Conservation (phyloP, 208 protist species). For the Angomonas deanei region DNA sequence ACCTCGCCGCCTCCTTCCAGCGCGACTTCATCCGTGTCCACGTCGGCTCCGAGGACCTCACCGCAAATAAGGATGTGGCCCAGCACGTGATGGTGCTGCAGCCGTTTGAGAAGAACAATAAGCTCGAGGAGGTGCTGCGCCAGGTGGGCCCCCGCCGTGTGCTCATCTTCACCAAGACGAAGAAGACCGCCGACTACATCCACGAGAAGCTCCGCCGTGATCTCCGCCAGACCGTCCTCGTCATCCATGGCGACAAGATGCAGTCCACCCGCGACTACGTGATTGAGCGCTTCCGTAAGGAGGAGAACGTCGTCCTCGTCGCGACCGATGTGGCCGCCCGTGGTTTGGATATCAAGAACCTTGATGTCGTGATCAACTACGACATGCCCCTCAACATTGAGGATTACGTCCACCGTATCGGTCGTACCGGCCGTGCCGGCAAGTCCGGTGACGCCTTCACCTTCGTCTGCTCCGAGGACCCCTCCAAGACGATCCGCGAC, state of each 20-base stretch:
- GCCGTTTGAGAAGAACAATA: slow-evolving; percentile 68
- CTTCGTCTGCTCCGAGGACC: slow-evolving; percentile 65
- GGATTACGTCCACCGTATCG: slow-evolving; percentile 98
- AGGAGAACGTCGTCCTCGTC: slow-evolving; percentile 66
- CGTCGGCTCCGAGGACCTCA: slow-evolving; percentile 87
- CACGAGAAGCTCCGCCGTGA: slow-evolving; percentile 55
- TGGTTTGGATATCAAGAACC: slow-evolving; percentile 96
- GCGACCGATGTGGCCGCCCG: slow-evolving; percentile 92
- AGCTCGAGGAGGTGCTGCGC: slow-evolving; percentile 69
- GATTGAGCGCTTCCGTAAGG: slow-evolving; percentile 73
- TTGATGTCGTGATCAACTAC: slow-evolving; percentile 99
- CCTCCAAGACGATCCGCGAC: slow-evolving; percentile 72
- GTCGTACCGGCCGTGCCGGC: slow-evolving; percentile 86
- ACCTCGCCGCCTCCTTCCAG: slow-evolving; percentile 87
- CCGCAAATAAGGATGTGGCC: slow-evolving; percentile 73
- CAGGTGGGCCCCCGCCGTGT: slow-evolving; percentile 58
- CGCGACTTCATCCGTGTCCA: slow-evolving; percentile 88
- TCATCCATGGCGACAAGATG: slow-evolving; percentile 91
- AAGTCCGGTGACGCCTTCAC: slow-evolving; percentile 83
- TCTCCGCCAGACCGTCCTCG: slow-evolving; percentile 55
- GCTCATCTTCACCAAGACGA: slow-evolving; percentile 90
- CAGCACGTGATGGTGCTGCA: slow-evolving; percentile 77
- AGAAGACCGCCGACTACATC: slow-evolving; percentile 74
- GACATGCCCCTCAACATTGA: slow-evolving; percentile 99
- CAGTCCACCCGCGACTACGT: slow-evolving; percentile 91